Evolutionary conservation across 345 rosid species (phyloP).

Genomic region (Zanthoxylum bungeanum): DNA sequence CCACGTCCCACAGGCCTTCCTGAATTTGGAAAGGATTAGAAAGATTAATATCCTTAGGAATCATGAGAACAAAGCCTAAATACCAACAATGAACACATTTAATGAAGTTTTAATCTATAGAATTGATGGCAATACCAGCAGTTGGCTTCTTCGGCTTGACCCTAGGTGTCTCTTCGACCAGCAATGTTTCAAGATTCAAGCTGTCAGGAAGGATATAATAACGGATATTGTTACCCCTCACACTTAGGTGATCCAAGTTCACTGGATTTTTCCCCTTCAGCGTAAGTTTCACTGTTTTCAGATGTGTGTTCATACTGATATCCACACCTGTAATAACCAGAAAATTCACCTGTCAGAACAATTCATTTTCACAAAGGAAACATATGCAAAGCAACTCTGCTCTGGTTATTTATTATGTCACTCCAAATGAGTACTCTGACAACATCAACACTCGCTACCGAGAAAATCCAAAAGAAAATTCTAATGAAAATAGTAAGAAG

Average conservation of each 20-base stretch:
- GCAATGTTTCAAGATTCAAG: conserved; percentile 94
- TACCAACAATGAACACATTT: neutral
- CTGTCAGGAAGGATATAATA: conserved; percentile 98
- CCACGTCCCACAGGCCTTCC: conserved; percentile 91
- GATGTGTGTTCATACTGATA: conserved; percentile 96
- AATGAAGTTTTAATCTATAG: neutral
- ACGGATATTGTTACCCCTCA: conserved; percentile 94
- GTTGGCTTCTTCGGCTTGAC: conserved; percentile 95
- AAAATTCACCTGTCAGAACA: neutral
- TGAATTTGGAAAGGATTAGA: conserved; percentile 24
- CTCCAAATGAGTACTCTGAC: neutral
- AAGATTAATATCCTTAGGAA: conserved; percentile 1
- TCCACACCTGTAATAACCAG: conserved; percentile 69
- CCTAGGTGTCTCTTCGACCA: conserved; percentile 93
- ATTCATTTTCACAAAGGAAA: neutral
- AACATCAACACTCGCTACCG: neutral
- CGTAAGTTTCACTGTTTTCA: conserved; percentile 88
- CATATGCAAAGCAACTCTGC: neutral
- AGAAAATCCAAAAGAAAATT: neutral
- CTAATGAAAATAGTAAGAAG: neutral
- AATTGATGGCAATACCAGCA: conserved; percentile 54
- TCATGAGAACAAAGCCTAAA: neutral
- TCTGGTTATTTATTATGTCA: neutral
- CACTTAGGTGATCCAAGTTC: conserved; percentile 83
- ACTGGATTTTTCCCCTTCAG: conserved; percentile 93